Evolutionary conservation across 176 grass and related monocot genomes (phyloP).

Genomic region (Eragrostis nindensis): DNA sequence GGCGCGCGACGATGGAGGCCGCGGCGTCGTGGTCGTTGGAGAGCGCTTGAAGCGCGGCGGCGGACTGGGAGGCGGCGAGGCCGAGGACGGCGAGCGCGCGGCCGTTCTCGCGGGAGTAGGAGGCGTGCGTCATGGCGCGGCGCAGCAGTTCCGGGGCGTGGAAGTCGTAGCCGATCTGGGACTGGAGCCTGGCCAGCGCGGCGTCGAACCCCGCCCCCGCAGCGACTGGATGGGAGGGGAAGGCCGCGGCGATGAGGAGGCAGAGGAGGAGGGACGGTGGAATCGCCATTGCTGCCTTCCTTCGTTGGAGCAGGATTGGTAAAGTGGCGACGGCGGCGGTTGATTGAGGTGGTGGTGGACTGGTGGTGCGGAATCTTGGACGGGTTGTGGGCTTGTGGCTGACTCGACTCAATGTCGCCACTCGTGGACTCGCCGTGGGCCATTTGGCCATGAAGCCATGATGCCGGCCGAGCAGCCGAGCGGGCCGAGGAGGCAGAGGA

Average conservation of each 20-base stretch:
- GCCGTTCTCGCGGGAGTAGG: conserved; percentile 69
- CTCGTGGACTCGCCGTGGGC: too few species aligned
- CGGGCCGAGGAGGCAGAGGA: too few species aligned
- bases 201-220: conserved; percentile 39
- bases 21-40: conserved; percentile 45
- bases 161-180: conserved; percentile 56
- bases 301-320: too few species aligned
- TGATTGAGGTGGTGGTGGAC: too few species aligned
- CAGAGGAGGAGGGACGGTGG: background rate
- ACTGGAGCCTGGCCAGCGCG: conserved; percentile 58
- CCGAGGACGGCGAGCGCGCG: conserved; percentile 63
- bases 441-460: too few species aligned
- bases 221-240: background rate
- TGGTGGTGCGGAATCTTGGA: too few species aligned
- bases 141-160: conserved; percentile 45
- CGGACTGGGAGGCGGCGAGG: conserved; percentile 51
- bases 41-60: conserved; percentile 49
- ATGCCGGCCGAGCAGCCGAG: too few species aligned
- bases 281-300: conserved; percentile 19
- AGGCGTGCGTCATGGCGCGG: conserved; percentile 69
- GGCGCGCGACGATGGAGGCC: conserved; percentile 44
- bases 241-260: background rate
- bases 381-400: too few species aligned
- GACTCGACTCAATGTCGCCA: too few species aligned
- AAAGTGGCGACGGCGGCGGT: too few species aligned